Percentiles rank a stretch among this genome's conserved stretches.
phyloP scores from a whole-genome alignment of 306 rosid genomes.

The Glycine soja region DNA sequence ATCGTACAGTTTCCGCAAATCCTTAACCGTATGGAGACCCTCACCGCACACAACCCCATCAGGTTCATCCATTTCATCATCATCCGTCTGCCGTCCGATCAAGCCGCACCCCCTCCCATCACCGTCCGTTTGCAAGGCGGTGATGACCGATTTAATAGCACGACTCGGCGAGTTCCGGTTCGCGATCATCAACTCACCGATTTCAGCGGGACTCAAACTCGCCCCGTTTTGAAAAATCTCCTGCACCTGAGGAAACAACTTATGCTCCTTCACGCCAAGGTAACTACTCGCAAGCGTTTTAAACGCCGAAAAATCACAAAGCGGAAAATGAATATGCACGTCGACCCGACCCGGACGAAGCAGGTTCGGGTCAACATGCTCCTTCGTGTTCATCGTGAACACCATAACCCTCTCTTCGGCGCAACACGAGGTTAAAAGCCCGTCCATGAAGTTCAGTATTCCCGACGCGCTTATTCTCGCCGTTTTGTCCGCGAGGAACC shows the following conservation, averaged over 20 bases:
- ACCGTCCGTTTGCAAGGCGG: constrained; percentile 77
- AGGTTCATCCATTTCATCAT: constrained; percentile 44
- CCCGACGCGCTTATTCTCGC: constrained; percentile 63
- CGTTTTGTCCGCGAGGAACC: constrained; percentile 60
- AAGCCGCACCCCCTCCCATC: constrained; percentile 64
- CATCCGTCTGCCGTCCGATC: constrained; percentile 52
- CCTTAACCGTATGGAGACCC: constrained; percentile 58
- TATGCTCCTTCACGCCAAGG: constrained; percentile 77
- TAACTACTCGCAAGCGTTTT: constrained; percentile 61
- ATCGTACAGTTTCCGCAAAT: constrained; percentile 63
- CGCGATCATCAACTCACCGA: constrained; percentile 81
- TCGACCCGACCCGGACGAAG: constrained; percentile 89
- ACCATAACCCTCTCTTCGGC: constrained; percentile 80
- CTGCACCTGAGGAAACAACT: constrained; percentile 78
- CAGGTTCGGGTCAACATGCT: constrained; percentile 61
- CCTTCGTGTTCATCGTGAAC: constrained; percentile 79
- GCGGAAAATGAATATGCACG: constrained; percentile 72
- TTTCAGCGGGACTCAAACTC: constrained; percentile 82
- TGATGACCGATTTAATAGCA: constrained; percentile 76
- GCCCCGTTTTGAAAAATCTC: constrained; percentile 74
- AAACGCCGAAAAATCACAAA: constrained; percentile 70
- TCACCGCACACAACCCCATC: constrained; percentile 49
- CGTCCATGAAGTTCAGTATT: constrained; percentile 82
- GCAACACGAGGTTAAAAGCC: constrained; percentile 65
- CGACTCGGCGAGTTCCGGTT: constrained; percentile 88